These are phyloP conservation scores for Aureobasidium vineae DNA, from an alignment of 2,329 filamentous ascomycete species.

Conservation along the genomic window DNA sequence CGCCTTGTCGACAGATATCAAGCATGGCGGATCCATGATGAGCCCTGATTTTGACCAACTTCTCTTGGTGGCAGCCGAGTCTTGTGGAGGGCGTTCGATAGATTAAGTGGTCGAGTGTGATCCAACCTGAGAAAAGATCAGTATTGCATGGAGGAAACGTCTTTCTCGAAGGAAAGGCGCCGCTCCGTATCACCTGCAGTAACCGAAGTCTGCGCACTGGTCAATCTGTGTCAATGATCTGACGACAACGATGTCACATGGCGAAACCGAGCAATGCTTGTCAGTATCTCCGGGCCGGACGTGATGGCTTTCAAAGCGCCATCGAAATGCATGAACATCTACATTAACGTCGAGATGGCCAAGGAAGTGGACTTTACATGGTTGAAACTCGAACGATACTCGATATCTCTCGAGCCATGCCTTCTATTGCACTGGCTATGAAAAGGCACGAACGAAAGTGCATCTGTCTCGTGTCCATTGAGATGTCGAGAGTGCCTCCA, in stretches of 20 bases:
- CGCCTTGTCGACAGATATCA: neutral
- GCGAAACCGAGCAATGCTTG: neutral
- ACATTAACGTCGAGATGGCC: neutral
- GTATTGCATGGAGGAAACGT: too few species aligned
- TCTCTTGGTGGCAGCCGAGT: too few species aligned
- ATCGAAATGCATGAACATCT: neutral
- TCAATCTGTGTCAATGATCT: neutral
- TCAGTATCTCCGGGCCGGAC: neutral
- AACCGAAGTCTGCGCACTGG: neutral
- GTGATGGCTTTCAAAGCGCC: neutral
- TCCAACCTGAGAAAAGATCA: too few species aligned
- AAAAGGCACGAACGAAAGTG: neutral
- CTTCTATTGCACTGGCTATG: neutral
- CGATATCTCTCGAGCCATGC: too few species aligned
- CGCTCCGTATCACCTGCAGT: neutral
- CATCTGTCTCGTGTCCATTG: neutral
- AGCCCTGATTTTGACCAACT: too few species aligned
- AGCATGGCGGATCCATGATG: neutral
- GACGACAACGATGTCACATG: neutral
- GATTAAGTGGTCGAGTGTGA: neutral
- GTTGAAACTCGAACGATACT: neutral
- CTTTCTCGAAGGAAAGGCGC: too few species aligned
- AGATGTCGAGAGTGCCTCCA: neutral
- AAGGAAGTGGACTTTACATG: neutral
- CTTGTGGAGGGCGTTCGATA: too few species aligned